Conservation (phyloP, 1,139 yeast genomes). For the Saccharomycopsis crataegensis region DNA sequence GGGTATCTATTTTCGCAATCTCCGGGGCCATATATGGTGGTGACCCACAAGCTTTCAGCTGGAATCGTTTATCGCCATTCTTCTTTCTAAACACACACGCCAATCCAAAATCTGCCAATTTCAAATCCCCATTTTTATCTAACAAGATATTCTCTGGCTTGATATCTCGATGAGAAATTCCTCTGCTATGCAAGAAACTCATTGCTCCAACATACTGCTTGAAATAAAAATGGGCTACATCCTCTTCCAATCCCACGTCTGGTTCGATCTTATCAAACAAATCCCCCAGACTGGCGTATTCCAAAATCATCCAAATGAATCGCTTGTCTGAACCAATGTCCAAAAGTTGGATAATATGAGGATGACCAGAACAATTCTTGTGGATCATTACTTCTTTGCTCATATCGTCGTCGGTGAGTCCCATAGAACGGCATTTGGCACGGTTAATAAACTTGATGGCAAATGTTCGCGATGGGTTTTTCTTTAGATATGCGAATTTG, state of each 20-base stretch:
- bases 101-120: slow-evolving; percentile 62
- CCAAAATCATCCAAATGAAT: slow-evolving; percentile 59
- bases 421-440: slow-evolving; percentile 36
- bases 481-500: slow-evolving; percentile 29
- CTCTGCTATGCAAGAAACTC: slow-evolving; percentile 53
- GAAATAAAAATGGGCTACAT: slow-evolving; percentile 61
- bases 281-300: slow-evolving; percentile 64
- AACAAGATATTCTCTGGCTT: slow-evolving; percentile 85
- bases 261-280: slow-evolving; percentile 70
- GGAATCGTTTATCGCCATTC: slow-evolving; percentile 49
- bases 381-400: slow-evolving; percentile 49
- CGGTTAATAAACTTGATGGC: slow-evolving; percentile 55
- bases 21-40: slow-evolving; percentile 75
- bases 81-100: slow-evolving; percentile 50
- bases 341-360: slow-evolving; percentile 46
- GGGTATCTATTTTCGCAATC: slow-evolving; percentile 30
- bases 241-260: slow-evolving; percentile 58
- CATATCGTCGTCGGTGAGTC: slow-evolving; percentile 39
- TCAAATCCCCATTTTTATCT: slow-evolving; percentile 57
- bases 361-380: slow-evolving; percentile 47
- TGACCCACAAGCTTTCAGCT: slow-evolving; percentile 56
- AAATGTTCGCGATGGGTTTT: slow-evolving; percentile 30
- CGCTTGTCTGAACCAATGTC: slow-evolving; percentile 44
- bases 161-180: slow-evolving; percentile 83
- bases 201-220: slow-evolving; percentile 53